Base-by-base conservation (phyloP, 768 basidiomycete species). In the Pleurotus eryngii region DNA sequence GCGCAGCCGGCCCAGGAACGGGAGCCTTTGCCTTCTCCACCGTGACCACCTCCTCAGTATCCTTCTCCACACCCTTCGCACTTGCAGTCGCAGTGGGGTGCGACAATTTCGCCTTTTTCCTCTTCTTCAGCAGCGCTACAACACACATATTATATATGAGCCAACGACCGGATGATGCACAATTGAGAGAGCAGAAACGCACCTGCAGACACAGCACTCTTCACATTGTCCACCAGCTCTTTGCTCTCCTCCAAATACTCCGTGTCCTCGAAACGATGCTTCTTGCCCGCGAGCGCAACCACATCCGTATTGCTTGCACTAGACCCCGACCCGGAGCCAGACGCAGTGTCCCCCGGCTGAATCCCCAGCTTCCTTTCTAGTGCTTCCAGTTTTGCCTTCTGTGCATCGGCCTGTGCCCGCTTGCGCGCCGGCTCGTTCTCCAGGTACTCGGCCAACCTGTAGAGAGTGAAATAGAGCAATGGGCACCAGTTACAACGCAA, bases 231-330 rank as follows among this genome's bases (percentile, higher is more conserved):
- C 2, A 93, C 91, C 24, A 98, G 83, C 65, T 97, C 94, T 69
- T 83, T 78, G 64, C 87, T 94, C 74, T 96, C 87, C 68, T 98
- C 95, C 39, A 99, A 68, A 67, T 89, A 99, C 69, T 94, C 89
- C 2, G 85, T 87, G 65, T 99, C 96, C 49, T 98, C 95, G 46
- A 98, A 86, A 24, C 91, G 83, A 63, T 92, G 90, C 66, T 96
- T 97, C 78, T 82, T 87, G 8, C 90, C 90, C 0, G 85, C 79
- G 3, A 81, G 65, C 26, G 68, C 67, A 27, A 67, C 66, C 3
- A 24, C 12, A 38, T 69, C 69, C 0, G 69, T 64, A 18, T 69
- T 59, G 15, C 70, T 69, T 35, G 76, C 72, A n/a, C 47, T 42
- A 4, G 30, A 35, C 30, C 30, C 30, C 30, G 30, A 35, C 8